Evolutionary conservation across 148 eudicot species (phyloP), one percentile per base, ranked within the genome.

Genomic region (Vaccinium vitisidaea): DNA sequence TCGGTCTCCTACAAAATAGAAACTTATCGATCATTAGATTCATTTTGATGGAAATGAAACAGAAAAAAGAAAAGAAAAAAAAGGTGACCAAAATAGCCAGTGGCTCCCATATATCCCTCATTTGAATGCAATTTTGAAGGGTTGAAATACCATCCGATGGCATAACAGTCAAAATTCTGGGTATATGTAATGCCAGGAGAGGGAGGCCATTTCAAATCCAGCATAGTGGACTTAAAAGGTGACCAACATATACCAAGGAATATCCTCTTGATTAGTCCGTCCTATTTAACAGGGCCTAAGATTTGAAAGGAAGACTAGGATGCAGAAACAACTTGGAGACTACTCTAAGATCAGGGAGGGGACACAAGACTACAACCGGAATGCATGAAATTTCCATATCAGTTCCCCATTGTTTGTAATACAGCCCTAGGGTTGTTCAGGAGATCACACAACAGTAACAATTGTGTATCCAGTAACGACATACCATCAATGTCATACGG

Each of bases 401-500:
- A 75, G 27, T 76, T 63, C 5, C 63, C 54, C 55, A 10, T 39
- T 27, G 9, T 52, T 82, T 50, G 52, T 48, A n/a, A 30, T 19
- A 67, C 74, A 48, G 76, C 76, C 69, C 76, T 74, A 53, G 53
- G 70, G 56, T 65, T 46, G 9, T 59, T 61, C 54, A 86, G 54
- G 52, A 52, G 43, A 83, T 55, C 11, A 69, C 19, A 59, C 25
- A 21, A 32, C 77, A 21, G 19, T 18, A 69, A 30, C 39, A 80
- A 80, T 49, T 32, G 36, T 86, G 13, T 79, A 27, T 15, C 36
- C 1, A 83, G 25, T 53, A 74, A 83, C 65, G 54, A 77, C 82
- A 71, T 92, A 96, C 99, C 99, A 82, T 96, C 93, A 23, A 56
- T 83, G 83, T 92, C 89, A 88, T 96, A 92, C 23, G 99, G 99